A percentile compares a stretch with the other conserved stretches of the same genome.
phyloP scores from a whole-genome alignment of 352 stramenopile genomes.

The Blastocystis sp. region DNA sequence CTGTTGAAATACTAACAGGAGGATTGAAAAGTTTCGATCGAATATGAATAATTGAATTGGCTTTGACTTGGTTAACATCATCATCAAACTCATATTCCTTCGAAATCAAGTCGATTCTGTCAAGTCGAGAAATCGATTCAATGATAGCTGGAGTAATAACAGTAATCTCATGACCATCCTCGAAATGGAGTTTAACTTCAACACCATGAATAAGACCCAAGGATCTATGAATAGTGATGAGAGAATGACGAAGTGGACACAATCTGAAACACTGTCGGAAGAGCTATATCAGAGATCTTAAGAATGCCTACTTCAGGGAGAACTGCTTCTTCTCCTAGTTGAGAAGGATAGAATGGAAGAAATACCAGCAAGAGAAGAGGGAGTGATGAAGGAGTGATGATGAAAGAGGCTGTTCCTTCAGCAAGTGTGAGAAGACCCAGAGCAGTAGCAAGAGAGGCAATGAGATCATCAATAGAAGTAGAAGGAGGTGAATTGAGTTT shows the following conservation, averaged over 20 bases:
- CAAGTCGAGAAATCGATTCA: neutral
- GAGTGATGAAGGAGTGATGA: neutral
- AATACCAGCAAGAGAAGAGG: conserved; percentile 19
- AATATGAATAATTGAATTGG: neutral
- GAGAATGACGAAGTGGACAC: neutral
- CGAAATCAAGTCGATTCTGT: neutral
- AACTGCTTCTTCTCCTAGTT: neutral
- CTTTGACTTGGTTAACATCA: neutral
- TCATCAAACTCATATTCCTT: neutral
- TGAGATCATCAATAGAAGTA: neutral
- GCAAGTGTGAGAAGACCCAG: neutral
- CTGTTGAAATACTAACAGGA: neutral
- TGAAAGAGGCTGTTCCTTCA: neutral
- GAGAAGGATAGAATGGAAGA: conserved; percentile 11
- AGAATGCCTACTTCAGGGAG: neutral
- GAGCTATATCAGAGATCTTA: neutral
- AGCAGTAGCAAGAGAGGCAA: neutral
- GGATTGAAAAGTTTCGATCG: neutral
- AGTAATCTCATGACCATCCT: neutral
- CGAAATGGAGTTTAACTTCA: neutral
- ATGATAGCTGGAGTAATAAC: neutral
- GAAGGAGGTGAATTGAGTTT: neutral
- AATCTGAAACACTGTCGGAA: neutral
- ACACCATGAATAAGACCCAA: neutral
- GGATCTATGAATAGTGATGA: neutral